phyloP scores from a whole-genome alignment of 805 yeast species.

The Kodamaea jinghongensis region DNA sequence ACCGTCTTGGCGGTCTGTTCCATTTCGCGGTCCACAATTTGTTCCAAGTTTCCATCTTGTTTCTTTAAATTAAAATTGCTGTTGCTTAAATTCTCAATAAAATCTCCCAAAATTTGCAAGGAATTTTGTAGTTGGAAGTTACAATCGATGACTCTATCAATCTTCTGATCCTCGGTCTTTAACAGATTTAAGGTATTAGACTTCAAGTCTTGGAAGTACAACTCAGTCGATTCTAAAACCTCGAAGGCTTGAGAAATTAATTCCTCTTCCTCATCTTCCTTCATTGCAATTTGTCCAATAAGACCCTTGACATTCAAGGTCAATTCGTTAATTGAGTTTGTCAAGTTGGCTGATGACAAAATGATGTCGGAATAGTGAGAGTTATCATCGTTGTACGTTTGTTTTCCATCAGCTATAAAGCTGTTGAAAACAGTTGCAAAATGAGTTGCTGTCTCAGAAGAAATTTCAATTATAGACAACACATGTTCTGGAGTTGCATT shows the following conservation, averaged over 20 bases:
- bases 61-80: conserved; percentile 19
- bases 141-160: conserved; percentile 73
- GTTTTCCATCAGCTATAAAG: conserved; percentile 72
- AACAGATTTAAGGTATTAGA: conserved; percentile 51
- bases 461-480: conserved; percentile 65
- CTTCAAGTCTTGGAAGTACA: conserved; percentile 57
- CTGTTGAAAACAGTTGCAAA: conserved; percentile 76
- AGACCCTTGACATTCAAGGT: conserved; percentile 66
- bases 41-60: conserved; percentile 51
- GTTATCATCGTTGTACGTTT: conserved; percentile 33
- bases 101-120: conserved; percentile 54
- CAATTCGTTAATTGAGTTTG: conserved; percentile 60
- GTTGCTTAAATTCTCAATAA: conserved; percentile 52
- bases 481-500: conserved; percentile 70
- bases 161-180: conserved; percentile 58
- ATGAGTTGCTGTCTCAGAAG: conserved; percentile 69
- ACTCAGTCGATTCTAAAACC: conserved; percentile 58
- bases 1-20: conserved; percentile 69
- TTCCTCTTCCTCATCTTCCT: conserved; percentile 54
- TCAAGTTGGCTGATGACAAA: conserved; percentile 58
- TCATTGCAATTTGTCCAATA: conserved; percentile 50
- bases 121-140: conserved; percentile 72
- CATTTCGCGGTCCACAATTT: conserved; percentile 72
- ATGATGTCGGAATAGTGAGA: conserved; percentile 64
- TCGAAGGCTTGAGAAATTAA: conserved; percentile 40